Evolutionary conservation across 495 filamentous ascomycete genomes (phyloP).

Genomic region (Podospora sp.): DNA sequence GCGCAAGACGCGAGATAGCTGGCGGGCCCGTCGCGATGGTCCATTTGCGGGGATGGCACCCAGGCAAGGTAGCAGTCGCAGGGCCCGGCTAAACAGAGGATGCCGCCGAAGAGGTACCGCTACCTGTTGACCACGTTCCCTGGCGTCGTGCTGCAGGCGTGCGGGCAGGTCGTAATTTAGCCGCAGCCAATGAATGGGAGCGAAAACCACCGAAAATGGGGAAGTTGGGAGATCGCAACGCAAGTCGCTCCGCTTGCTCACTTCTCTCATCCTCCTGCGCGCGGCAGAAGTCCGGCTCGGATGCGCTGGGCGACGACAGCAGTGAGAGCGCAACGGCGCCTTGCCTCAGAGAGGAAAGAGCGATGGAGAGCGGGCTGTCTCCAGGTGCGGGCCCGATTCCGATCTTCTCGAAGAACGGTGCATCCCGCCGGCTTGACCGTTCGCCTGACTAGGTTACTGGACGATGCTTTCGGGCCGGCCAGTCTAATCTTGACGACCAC

Average conservation of each 20-base stretch:
- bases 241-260: background rate
- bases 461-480: background rate
- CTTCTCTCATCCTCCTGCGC: background rate
- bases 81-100: slow-evolving; percentile 8
- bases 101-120: slow-evolving; percentile 10
- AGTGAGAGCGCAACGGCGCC: background rate
- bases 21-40: slow-evolving; percentile 18
- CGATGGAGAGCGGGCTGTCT: background rate
- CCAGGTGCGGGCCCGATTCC: background rate
- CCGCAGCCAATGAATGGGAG: slow-evolving; percentile 37
- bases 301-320: background rate
- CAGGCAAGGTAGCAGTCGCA: background rate
- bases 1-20: slow-evolving; percentile 17
- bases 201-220: slow-evolving; percentile 36
- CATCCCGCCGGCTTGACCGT: background rate
- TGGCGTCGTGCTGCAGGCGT: slow-evolving; percentile 25
- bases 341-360: background rate
- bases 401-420: background rate
- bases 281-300: background rate
- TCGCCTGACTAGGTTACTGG: background rate
- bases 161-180: slow-evolving; percentile 42
- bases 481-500: background rate
- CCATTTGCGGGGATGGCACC: background rate
- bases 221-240: slow-evolving; percentile 16
- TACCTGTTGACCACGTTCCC: slow-evolving; percentile 20